Percentiles rank a stretch among this genome's conserved stretches.
These are phyloP conservation scores for Candida odintsovae DNA, from an alignment of 805 yeast genomes.

Conservation along the genomic window DNA sequence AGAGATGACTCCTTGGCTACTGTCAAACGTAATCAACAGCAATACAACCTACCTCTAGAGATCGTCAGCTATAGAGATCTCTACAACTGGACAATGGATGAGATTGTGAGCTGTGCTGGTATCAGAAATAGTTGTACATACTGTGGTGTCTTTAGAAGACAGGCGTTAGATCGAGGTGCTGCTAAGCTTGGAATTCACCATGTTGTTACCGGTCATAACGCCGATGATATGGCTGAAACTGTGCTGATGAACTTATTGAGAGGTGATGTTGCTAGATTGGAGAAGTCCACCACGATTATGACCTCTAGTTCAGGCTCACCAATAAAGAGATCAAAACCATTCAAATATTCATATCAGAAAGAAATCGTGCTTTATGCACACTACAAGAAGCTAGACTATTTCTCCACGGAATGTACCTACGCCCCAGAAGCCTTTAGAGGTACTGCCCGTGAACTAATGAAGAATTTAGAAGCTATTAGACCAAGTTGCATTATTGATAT, in stretches of 20 bases:
- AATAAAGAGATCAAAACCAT: constrained; percentile 89
- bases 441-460: constrained; percentile 88
- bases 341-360: constrained; percentile 93
- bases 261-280: constrained; percentile 94
- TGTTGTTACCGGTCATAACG: constrained; percentile 97
- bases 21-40: constrained; percentile 85
- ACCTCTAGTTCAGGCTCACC: constrained; percentile 84
- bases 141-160: constrained; percentile 96
- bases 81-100: constrained; percentile 98
- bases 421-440: constrained; percentile 99
- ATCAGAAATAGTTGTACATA: constrained; percentile 92
- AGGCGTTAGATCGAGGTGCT: constrained; percentile 95
- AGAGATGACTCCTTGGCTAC: constrained; percentile 97
- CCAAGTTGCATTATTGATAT: constrained; percentile 94
- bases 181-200: constrained; percentile 77
- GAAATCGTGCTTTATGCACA: constrained; percentile 97
- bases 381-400: constrained; percentile 89
- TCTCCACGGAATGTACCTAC: constrained; percentile 95
- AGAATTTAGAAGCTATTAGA: constrained; percentile 81
- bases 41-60: constrained; percentile 73
- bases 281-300: constrained; percentile 78
- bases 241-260: constrained; percentile 89
- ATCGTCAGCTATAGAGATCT: constrained; percentile 83
- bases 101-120: constrained; percentile 91
- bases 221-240: constrained; percentile 99